phyloP scores from a whole-genome alignment of 1,139 yeast genomes.

The Candida sp. region DNA sequence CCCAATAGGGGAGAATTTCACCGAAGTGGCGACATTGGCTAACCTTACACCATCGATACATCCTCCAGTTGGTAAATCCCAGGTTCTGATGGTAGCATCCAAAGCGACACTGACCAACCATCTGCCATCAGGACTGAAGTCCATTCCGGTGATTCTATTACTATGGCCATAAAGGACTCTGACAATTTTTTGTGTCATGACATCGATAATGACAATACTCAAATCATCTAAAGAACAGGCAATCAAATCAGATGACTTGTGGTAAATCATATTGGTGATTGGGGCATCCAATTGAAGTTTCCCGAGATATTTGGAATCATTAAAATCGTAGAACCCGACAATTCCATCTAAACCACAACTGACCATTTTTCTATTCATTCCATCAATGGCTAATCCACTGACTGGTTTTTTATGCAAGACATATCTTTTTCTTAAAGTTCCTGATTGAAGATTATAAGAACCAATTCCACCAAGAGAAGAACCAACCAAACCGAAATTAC shows the following conservation, averaged over 20 bases:
- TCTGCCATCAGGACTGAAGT: slow-evolving; percentile 93
- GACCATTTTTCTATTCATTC: slow-evolving; percentile 84
- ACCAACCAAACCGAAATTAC: slow-evolving; percentile 94
- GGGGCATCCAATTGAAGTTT: slow-evolving; percentile 72
- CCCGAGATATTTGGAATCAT: slow-evolving; percentile 66
- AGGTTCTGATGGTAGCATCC: slow-evolving; percentile 88
- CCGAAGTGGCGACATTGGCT: slow-evolving; percentile 73
- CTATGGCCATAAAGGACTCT: slow-evolving; percentile 90
- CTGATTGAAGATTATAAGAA: slow-evolving; percentile 89
- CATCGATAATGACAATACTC: slow-evolving; percentile 80
- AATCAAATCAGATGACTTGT: slow-evolving; percentile 76
- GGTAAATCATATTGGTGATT: slow-evolving; percentile 72
- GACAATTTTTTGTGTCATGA: slow-evolving; percentile 74
- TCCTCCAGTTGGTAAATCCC: slow-evolving; percentile 98
- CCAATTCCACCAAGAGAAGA: slow-evolving; percentile 87
- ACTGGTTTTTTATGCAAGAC: slow-evolving; percentile 75
- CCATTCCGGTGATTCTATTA: slow-evolving; percentile 84
- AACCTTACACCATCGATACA: slow-evolving; percentile 90
- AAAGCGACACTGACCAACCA: slow-evolving; percentile 87
- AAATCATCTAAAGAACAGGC: slow-evolving; percentile 88
- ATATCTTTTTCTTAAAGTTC: slow-evolving; percentile 64
- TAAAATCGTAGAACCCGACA: slow-evolving; percentile 85
- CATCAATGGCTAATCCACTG: slow-evolving; percentile 87
- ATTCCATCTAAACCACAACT: slow-evolving; percentile 88
- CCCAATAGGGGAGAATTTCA: slow-evolving; percentile 84